phyloP scores from a whole-genome alignment of 2,329 filamentous ascomycete genomes.

The Xylaria sp. region DNA sequence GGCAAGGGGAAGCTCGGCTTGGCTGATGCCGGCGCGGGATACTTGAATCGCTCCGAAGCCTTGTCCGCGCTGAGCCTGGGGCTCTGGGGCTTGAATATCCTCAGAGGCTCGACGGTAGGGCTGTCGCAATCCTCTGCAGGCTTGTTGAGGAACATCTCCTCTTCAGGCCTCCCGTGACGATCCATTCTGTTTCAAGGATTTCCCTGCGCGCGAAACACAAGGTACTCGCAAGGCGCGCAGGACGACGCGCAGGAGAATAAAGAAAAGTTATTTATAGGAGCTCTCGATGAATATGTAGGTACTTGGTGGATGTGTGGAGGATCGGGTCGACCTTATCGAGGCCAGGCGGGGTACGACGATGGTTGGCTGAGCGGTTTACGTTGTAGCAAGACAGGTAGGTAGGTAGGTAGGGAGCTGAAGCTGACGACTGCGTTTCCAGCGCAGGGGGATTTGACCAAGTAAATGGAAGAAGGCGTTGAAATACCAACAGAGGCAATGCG shows the following conservation, averaged over 20 bases:
- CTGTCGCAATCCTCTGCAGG: conserved; percentile 64
- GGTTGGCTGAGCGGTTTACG: conserved; percentile 12
- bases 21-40: conserved; percentile 51
- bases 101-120: conserved; percentile 79
- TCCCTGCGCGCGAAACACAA: conserved; percentile 26
- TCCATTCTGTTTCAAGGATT: conserved; percentile 47
- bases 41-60: conserved; percentile 50
- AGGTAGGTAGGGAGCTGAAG: conserved; percentile 12
- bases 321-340: conserved; percentile 26
- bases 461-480: conserved; percentile 13
- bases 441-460: neutral
- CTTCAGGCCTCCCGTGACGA: conserved; percentile 69
- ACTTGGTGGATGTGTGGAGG: conserved; percentile 15
- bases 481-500: conserved; percentile 15
- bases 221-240: conserved; percentile 8
- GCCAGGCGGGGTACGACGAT: conserved; percentile 33
- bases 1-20: conserved; percentile 66
- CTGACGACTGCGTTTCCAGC: conserved; percentile 9
- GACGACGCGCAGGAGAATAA: conserved; percentile 29
- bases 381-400: no score
- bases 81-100: conserved; percentile 80
- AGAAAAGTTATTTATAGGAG: conserved; percentile 31
- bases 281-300: conserved; percentile 21
- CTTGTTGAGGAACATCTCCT: conserved; percentile 79
- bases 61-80: conserved; percentile 52